Evolutionary conservation across 495 filamentous ascomycete species (phyloP).

Genomic region (Daldinia loculata): DNA sequence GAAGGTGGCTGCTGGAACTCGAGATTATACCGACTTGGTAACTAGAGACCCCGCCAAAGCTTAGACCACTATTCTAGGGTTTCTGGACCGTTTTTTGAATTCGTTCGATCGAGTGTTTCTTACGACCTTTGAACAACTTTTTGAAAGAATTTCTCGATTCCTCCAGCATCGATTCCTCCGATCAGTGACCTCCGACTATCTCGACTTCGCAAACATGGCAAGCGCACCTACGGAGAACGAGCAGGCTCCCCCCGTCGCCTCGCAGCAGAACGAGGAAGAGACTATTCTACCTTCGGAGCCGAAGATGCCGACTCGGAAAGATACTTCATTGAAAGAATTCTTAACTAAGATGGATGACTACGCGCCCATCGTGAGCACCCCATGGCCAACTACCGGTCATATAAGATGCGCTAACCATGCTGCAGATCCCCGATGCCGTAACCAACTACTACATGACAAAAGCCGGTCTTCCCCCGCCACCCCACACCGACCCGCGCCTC

Average conservation of each 20-base stretch:
- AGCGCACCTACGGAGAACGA: constrained; percentile 42
- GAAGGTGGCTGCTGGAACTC: neutral
- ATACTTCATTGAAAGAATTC: constrained; percentile 89
- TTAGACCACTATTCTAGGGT: neutral
- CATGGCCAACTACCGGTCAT: neutral
- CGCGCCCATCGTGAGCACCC: constrained; percentile 83
- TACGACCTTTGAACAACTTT: neutral
- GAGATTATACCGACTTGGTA: neutral
- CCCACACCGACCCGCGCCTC: constrained; percentile 84
- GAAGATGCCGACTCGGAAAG: constrained; percentile 77
- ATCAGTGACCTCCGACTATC: neutral
- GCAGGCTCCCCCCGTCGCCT: constrained; percentile 37
- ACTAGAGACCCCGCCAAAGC: neutral
- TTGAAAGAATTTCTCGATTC: neutral
- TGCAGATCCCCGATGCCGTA: constrained; percentile 94
- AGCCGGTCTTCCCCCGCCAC: constrained; percentile 89
- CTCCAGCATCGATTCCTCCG: neutral
- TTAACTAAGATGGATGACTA: constrained; percentile 97
- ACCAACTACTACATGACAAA: constrained; percentile 98
- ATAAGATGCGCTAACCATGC: constrained; percentile 13
- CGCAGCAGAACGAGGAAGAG: constrained; percentile 40
- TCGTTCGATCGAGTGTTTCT: neutral
- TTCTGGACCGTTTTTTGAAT: neutral
- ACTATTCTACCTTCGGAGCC: constrained; percentile 42
- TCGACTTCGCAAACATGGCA: constrained; percentile 24